phyloP scores from a whole-genome alignment of 2,329 filamentous ascomycete genomes.

The Aspergillus neoniger region DNA sequence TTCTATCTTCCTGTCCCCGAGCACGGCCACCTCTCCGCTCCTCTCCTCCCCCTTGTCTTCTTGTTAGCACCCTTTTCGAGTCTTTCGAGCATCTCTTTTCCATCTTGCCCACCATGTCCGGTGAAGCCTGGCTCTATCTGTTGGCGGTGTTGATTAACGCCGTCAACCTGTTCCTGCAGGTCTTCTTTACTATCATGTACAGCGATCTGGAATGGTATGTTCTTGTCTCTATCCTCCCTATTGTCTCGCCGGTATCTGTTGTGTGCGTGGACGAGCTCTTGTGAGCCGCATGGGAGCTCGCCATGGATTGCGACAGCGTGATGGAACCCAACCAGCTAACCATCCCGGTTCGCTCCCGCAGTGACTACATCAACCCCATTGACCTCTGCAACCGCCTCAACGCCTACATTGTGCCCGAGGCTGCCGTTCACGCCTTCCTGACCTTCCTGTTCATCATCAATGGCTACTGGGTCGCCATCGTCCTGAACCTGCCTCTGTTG shows the following conservation, averaged over 20 bases:
- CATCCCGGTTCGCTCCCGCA: constrained; percentile 45
- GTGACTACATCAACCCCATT: constrained; percentile 99
- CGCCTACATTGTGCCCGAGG: constrained; percentile 98
- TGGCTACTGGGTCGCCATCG: constrained; percentile 92
- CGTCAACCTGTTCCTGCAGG: constrained; percentile 98
- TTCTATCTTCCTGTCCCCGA: constrained; percentile 15
- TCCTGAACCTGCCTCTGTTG: constrained; percentile 89
- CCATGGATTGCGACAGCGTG: constrained; percentile 13
- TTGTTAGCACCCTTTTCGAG: constrained; percentile 11
- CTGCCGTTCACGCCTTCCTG: constrained; percentile 92
- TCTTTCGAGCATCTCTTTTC: constrained; percentile 11
- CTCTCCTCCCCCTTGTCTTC: constrained; percentile 20
- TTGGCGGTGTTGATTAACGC: constrained; percentile 98
- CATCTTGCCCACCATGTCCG: constrained; percentile 70
- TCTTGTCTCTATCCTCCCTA: not conserved
- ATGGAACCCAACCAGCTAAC: constrained; percentile 31
- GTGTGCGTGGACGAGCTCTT: not conserved
- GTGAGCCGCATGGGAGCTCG: not conserved
- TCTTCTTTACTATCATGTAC: constrained; percentile 99
- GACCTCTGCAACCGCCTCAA: constrained; percentile 99
- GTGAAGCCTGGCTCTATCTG: constrained; percentile 97
- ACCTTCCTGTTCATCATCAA: constrained; percentile 97
- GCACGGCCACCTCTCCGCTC: constrained; percentile 9
- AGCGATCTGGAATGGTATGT: constrained; percentile 97
- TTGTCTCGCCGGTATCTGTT: not conserved